Evolutionary conservation across 2,329 filamentous ascomycete genomes (phyloP).

Genomic region (Stagonosporopsis vannaccii): DNA sequence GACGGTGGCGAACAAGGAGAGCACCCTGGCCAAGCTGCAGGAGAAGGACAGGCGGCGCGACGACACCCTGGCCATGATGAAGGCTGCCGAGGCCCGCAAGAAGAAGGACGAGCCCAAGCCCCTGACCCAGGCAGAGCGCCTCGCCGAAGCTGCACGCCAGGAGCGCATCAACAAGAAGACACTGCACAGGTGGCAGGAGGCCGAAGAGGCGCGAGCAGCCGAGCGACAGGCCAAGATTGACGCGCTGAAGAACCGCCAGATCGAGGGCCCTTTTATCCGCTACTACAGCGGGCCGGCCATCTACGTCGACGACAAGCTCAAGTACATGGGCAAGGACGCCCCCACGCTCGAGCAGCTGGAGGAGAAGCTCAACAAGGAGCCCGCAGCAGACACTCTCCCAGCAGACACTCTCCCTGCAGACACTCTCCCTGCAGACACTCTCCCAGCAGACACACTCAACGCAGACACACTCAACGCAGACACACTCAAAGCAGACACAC

Average conservation of each 20-base stretch:
- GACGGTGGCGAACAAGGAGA: conserved; percentile 66
- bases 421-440: too few species aligned
- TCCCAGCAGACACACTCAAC: too few species aligned
- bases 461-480: too few species aligned
- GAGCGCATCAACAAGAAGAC: conserved; percentile 90
- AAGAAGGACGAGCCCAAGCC: conserved; percentile 78
- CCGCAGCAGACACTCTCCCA: conserved; percentile 13
- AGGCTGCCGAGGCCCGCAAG: conserved; percentile 67
- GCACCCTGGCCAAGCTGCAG: conserved; percentile 72
- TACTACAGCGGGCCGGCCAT: conserved; percentile 93
- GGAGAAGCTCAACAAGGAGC: conserved; percentile 47
- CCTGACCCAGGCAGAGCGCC: conserved; percentile 85
- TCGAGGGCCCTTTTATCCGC: conserved; percentile 87
- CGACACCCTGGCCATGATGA: conserved; percentile 72
- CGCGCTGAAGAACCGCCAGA: conserved; percentile 83
- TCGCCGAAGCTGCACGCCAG: conserved; percentile 81
- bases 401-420: too few species aligned
- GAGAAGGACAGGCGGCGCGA: conserved; percentile 74
- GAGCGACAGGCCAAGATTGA: conserved; percentile 83
- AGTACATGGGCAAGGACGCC: conserved; percentile 65
- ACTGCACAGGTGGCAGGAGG: conserved; percentile 91
- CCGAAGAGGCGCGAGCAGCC: conserved; percentile 86
- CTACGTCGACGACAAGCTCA: conserved; percentile 78
- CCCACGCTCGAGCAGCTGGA: conserved; percentile 46
- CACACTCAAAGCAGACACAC: too few species aligned